A percentile compares a stretch with the other conserved stretches of the same genome.
These are phyloP conservation scores for Starmerella floricola DNA, from an alignment of 805 yeast genomes.

Conservation along the genomic window DNA sequence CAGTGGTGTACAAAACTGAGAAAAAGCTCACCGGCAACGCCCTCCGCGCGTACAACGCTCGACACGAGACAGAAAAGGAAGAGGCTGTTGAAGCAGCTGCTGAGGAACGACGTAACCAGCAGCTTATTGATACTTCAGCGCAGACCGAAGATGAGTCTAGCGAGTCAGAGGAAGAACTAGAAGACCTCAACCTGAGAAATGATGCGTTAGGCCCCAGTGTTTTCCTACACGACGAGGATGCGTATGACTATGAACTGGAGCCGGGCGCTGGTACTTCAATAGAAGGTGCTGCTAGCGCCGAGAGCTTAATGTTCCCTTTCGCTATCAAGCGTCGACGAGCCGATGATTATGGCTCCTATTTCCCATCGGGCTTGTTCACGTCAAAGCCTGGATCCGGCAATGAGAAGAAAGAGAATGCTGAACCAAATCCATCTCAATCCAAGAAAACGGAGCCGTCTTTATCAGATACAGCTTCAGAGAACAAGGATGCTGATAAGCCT, in stretches of 20 bases:
- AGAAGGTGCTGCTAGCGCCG: conserved; percentile 26
- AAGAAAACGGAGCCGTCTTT: neutral
- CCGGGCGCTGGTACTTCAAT: too few species aligned
- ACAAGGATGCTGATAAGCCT: neutral
- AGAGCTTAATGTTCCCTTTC: conserved; percentile 65
- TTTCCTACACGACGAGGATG: conserved; percentile 24
- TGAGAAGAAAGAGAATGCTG: neutral
- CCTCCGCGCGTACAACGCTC: conserved; percentile 24
- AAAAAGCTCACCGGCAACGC: conserved; percentile 30
- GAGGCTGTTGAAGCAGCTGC: conserved; percentile 25
- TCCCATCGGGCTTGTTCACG: conserved; percentile 35
- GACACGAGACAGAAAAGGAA: conserved; percentile 20
- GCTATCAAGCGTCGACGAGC: conserved; percentile 44
- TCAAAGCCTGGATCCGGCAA: conserved; percentile 20
- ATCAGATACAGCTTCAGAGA: too few species aligned
- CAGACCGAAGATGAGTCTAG: conserved; percentile 25
- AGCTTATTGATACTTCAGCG: conserved; percentile 30
- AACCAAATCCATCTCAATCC: neutral
- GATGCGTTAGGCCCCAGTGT: conserved; percentile 22
- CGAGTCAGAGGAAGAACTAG: conserved; percentile 29
- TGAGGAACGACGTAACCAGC: conserved; percentile 30
- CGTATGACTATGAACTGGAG: conserved; percentile 38
- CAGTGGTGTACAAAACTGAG: conserved; percentile 15
- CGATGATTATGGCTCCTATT: conserved; percentile 81
- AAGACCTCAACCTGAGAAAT: conserved; percentile 23